phyloP scores from a whole-genome alignment of 345 rosid species.

The Corchorus capsularis region DNA sequence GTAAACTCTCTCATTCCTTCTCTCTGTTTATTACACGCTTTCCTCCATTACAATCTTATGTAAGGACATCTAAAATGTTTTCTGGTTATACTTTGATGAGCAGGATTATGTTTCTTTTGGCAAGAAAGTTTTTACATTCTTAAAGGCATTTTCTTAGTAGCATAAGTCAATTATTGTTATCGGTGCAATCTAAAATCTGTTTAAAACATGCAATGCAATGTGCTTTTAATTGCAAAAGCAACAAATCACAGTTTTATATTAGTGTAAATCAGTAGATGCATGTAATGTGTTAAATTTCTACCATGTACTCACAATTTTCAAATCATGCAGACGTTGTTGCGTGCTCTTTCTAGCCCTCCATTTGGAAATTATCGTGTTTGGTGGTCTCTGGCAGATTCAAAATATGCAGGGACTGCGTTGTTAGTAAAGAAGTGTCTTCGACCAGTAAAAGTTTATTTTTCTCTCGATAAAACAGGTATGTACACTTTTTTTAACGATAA shows the following conservation, averaged over 20 bases:
- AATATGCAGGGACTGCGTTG: conserved; percentile 97
- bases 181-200: too few species aligned
- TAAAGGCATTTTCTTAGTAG: background rate
- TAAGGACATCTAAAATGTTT: background rate
- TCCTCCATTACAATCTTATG: background rate
- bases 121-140: background rate
- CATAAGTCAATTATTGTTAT: background rate
- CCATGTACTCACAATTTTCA: conserved; percentile 1
- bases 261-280: conserved; percentile 1
- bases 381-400: conserved; percentile 98
- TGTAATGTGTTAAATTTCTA: background rate
- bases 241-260: background rate
- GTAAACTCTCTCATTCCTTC: background rate
- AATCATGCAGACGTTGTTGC: conserved; percentile 62
- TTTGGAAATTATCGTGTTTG: conserved; percentile 75
- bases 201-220: background rate
- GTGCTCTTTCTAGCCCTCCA: conserved; percentile 79
- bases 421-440: conserved; percentile 76
- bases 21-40: background rate
- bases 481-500: background rate
- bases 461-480: conserved; percentile 72
- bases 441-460: conserved; percentile 66
- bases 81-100: background rate
- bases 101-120: background rate
- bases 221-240: conserved; percentile 3